A percentile compares a stretch with the other conserved stretches of the same genome.
phyloP scores from a whole-genome alignment of 2,329 filamentous ascomycete genomes.

The Colletotrichum liriopes region DNA sequence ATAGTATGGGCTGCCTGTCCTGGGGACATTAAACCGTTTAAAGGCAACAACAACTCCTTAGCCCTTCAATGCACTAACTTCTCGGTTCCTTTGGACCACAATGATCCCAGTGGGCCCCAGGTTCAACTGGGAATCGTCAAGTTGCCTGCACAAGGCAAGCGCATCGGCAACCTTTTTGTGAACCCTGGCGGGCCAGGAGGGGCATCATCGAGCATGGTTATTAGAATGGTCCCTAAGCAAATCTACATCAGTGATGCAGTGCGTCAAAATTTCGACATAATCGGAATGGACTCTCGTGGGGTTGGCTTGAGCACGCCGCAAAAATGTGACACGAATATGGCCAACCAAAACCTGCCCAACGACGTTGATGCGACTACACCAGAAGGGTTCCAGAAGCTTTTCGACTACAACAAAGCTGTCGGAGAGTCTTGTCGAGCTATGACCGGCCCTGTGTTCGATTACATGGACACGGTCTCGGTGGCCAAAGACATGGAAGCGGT shows the following conservation, averaged over 20 bases:
- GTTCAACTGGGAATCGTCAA: conserved; percentile 30
- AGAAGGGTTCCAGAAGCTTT: conserved; percentile 24
- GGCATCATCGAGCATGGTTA: conserved; percentile 34
- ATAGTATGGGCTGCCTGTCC: conserved; percentile 27
- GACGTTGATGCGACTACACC: conserved; percentile 38
- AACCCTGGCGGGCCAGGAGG: conserved; percentile 37
- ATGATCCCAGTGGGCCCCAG: neutral
- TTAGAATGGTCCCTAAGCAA: conserved; percentile 1
- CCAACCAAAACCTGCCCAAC: conserved; percentile 35
- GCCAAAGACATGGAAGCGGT: conserved; percentile 38
- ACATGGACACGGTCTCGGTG: conserved; percentile 31
- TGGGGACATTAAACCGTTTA: conserved; percentile 23
- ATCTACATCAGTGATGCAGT: conserved; percentile 32
- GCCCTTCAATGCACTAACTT: conserved; percentile 33
- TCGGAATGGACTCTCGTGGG: conserved; percentile 34
- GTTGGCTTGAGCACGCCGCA: conserved; percentile 27
- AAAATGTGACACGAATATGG: conserved; percentile 20
- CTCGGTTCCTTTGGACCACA: conserved; percentile 24
- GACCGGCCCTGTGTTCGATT: conserved; percentile 23
- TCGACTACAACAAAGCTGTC: conserved; percentile 33
- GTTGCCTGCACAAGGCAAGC: conserved; percentile 19
- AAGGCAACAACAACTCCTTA: conserved; percentile 2
- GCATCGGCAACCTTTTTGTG: conserved; percentile 35
- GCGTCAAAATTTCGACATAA: conserved; percentile 23
- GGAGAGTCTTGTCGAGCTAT: conserved; percentile 34